Conservation (phyloP, 2,329 filamentous ascomycete genomes). For the Epichloe hybrida region DNA sequence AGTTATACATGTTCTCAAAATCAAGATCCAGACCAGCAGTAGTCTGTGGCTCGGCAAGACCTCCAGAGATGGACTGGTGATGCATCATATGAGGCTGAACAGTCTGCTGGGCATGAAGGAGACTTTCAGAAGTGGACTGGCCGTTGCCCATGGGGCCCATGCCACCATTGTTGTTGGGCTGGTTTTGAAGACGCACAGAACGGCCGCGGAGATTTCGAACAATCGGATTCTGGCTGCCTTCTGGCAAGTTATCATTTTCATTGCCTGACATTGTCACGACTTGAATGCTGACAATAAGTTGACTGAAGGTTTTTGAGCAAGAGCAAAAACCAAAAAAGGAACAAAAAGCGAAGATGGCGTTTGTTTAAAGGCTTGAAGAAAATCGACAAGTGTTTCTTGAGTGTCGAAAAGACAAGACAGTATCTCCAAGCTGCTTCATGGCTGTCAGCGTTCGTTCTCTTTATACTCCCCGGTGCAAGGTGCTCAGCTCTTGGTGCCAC, state of each 20-base stretch:
- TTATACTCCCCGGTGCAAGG: not conserved
- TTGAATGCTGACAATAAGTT: not conserved
- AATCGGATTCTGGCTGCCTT: not conserved
- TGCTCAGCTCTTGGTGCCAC: not conserved
- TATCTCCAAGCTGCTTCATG: not conserved
- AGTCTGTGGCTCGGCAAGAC: not conserved
- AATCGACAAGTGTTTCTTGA: not conserved
- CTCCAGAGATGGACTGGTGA: not conserved
- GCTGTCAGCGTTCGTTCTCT: conserved; percentile 1
- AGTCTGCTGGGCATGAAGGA: not conserved
- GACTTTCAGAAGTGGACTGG: not conserved
- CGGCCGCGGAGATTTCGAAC: not conserved
- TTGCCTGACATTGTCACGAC: not conserved
- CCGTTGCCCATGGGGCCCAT: not conserved
- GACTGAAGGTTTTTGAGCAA: not conserved
- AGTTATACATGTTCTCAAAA: not conserved
- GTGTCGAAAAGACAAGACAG: not conserved
- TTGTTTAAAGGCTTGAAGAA: not conserved
- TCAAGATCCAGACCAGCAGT: not conserved
- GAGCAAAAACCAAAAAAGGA: not conserved
- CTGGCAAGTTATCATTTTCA: not conserved
- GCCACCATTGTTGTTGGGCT: not conserved
- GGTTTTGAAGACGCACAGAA: not conserved
- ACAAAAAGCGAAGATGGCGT: not conserved
- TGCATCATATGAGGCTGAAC: not conserved